Percentiles rank a stretch among this genome's conserved stretches.
These are phyloP conservation scores for Knoxdaviesia capensis DNA, from an alignment of 2,329 filamentous ascomycete species.

Conservation along the genomic window DNA sequence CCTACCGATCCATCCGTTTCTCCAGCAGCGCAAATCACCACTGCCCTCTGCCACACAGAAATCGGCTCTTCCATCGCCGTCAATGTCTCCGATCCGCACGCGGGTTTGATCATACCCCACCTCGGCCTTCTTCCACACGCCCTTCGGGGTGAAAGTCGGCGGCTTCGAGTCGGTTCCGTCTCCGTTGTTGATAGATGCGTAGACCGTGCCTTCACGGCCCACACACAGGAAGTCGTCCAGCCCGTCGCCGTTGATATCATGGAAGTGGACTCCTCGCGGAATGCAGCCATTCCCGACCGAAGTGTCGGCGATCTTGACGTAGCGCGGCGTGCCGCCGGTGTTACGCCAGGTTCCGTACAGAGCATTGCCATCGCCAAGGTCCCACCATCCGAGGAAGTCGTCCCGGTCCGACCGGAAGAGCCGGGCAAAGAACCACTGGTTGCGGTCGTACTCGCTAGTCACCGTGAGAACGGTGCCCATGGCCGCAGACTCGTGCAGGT, in stretches of 20 bases:
- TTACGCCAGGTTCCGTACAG: too few relatives aligned
- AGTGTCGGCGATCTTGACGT: too few relatives aligned
- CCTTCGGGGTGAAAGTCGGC: conserved; percentile 2
- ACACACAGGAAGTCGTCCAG: conserved; percentile 14
- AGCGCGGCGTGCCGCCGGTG: too few relatives aligned
- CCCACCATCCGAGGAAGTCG: conserved; percentile 8
- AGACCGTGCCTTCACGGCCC: conserved; percentile 6
- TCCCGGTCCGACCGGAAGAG: conserved; percentile 6
- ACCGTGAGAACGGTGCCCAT: background rate
- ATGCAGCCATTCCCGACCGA: too few relatives aligned
- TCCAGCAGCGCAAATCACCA: conserved; percentile 9
- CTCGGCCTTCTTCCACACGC: conserved; percentile 1
- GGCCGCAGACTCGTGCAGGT: conserved; percentile 3
- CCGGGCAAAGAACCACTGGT: conserved; percentile 8
- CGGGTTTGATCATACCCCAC: conserved; percentile 5
- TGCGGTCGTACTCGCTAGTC: conserved; percentile 7
- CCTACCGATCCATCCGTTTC: conserved; percentile 12
- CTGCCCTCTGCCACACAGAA: conserved; percentile 10
- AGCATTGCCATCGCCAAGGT: background rate
- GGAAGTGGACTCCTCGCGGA: background rate
- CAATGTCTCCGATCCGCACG: conserved; percentile 13
- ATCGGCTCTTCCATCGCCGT: conserved; percentile 14
- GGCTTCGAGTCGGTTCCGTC: background rate
- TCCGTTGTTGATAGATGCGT: conserved; percentile 3
- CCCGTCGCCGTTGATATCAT: conserved; percentile 6